Conservation (phyloP, 805 yeast species). For the Ogataea saltuana region DNA sequence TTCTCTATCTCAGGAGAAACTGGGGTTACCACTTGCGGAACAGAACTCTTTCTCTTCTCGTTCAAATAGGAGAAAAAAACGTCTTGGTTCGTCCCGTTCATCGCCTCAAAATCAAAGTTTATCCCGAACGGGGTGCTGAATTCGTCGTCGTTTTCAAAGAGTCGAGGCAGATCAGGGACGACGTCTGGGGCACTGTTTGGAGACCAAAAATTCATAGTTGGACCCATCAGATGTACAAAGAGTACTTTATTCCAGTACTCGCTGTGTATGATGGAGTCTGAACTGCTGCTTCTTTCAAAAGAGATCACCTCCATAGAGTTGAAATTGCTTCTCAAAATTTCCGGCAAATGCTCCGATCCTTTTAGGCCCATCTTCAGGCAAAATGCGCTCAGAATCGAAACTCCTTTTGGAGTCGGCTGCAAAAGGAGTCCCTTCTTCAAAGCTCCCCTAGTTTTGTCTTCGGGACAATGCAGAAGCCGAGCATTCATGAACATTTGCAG, state of each 20-base stretch:
- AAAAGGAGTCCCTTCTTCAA: slow-evolving; percentile 46
- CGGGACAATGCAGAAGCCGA: slow-evolving; percentile 70
- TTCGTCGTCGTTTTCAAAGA: slow-evolving; percentile 8
- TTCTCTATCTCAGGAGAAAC: slow-evolving; percentile 1
- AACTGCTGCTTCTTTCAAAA: slow-evolving; percentile 61
- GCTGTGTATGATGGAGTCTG: slow-evolving; percentile 62
- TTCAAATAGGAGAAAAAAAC: slow-evolving; percentile 27
- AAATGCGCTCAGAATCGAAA: slow-evolving; percentile 64
- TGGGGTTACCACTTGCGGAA: not conserved
- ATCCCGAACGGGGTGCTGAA: slow-evolving; percentile 17
- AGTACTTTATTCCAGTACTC: slow-evolving; percentile 65
- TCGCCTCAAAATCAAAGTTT: slow-evolving; percentile 10
- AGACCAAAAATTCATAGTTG: slow-evolving; percentile 68
- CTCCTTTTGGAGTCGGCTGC: slow-evolving; percentile 93
- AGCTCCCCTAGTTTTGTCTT: slow-evolving; percentile 61
- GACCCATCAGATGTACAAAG: slow-evolving; percentile 62
- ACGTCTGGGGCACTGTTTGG: slow-evolving; percentile 53
- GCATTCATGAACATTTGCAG: slow-evolving; percentile 57
- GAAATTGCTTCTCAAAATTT: slow-evolving; percentile 47
- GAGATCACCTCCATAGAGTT: slow-evolving; percentile 72
- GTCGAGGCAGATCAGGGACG: slow-evolving; percentile 39
- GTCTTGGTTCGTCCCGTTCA: slow-evolving; percentile 15
- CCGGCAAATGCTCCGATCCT: slow-evolving; percentile 26
- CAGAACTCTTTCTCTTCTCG: slow-evolving; percentile 19
- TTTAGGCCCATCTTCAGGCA: slow-evolving; percentile 57